Evolutionary conservation across 2,329 filamentous ascomycete species (phyloP).

Genomic region (Fonsecaea monophora): DNA sequence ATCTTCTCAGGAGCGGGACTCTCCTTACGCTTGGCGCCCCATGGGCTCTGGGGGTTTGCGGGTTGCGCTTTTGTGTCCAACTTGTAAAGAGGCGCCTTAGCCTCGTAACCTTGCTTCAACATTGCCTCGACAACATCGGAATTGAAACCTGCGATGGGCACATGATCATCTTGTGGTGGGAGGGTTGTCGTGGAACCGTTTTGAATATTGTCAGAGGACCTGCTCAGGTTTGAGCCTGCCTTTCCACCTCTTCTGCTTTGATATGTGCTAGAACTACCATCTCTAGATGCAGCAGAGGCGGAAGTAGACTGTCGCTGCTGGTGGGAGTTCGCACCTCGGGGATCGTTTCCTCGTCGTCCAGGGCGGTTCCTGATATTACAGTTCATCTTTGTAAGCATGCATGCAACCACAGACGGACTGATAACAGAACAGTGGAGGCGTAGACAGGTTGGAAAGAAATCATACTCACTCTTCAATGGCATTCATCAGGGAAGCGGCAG

Average conservation of each 20-base stretch:
- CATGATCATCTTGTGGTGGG: constrained; percentile 46
- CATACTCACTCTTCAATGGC: constrained; percentile 33
- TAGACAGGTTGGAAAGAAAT: constrained; percentile 44
- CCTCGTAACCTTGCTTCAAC: constrained; percentile 51
- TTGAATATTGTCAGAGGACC: constrained; percentile 25
- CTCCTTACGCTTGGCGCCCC: constrained; percentile 54
- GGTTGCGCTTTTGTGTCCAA: constrained; percentile 27
- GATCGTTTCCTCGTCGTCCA: constrained; percentile 35
- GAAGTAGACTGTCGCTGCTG: constrained; percentile 30
- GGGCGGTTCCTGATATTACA: constrained; percentile 25
- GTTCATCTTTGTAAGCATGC: constrained; percentile 27
- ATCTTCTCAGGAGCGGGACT: constrained; percentile 5
- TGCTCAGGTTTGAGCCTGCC: constrained; percentile 23
- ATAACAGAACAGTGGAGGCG: constrained; percentile 33
- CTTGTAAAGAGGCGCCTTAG: constrained; percentile 50
- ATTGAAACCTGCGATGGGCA: constrained; percentile 54
- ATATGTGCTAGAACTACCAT: constrained; percentile 27
- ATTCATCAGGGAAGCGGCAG: constrained; percentile 30
- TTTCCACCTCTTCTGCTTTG: constrained; percentile 36
- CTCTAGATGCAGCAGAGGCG: constrained; percentile 29
- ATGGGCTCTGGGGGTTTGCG: constrained; percentile 46
- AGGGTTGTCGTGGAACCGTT: constrained; percentile 27
- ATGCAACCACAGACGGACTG: not conserved
- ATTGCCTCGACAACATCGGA: constrained; percentile 50
- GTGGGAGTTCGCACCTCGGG: constrained; percentile 28